Conservation (phyloP, 371 early-diverging fungal species). For the Zychaea mexicana region DNA sequence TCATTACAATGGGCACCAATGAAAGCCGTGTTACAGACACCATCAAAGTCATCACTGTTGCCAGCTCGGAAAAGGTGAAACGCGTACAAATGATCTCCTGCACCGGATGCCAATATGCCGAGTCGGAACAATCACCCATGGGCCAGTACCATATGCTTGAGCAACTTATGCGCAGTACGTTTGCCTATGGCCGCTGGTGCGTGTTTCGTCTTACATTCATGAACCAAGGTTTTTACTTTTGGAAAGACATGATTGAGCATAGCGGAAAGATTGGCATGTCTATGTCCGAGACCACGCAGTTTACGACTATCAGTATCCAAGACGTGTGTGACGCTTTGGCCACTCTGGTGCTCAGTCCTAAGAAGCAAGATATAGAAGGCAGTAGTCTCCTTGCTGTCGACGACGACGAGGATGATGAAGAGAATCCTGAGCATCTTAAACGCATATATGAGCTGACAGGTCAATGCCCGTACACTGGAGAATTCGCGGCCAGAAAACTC, state of each 20-base stretch:
- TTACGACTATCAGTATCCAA: constrained; percentile 10
- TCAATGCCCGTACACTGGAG: constrained; percentile 6
- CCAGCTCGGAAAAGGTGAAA: constrained; percentile 5
- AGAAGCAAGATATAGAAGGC: constrained; percentile 9
- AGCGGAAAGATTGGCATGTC: constrained; percentile 19
- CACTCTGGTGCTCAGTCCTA: constrained; percentile 9
- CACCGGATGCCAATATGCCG: background rate
- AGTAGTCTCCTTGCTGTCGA: background rate
- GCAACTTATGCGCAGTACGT: constrained; percentile 9
- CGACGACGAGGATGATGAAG: constrained; percentile 5
- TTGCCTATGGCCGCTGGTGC: constrained; percentile 19
- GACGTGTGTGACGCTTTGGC: constrained; percentile 20
- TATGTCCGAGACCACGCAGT: background rate
- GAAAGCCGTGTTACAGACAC: background rate
- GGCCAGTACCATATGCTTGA: constrained; percentile 6
- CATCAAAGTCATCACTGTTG: constrained; percentile 7
- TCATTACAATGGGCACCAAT: constrained; percentile 5
- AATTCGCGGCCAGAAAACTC: constrained; percentile 1
- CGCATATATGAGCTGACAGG: constrained; percentile 19
- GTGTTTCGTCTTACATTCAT: constrained; percentile 7
- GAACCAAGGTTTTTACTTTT: constrained; percentile 16
- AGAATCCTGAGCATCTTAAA: constrained; percentile 7
- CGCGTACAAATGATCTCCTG: constrained; percentile 11
- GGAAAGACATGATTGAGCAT: constrained; percentile 16
- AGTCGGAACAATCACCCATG: background rate